Conservation (phyloP, 1,139 yeast genomes). For the Zygosaccharomyces sapae region DNA sequence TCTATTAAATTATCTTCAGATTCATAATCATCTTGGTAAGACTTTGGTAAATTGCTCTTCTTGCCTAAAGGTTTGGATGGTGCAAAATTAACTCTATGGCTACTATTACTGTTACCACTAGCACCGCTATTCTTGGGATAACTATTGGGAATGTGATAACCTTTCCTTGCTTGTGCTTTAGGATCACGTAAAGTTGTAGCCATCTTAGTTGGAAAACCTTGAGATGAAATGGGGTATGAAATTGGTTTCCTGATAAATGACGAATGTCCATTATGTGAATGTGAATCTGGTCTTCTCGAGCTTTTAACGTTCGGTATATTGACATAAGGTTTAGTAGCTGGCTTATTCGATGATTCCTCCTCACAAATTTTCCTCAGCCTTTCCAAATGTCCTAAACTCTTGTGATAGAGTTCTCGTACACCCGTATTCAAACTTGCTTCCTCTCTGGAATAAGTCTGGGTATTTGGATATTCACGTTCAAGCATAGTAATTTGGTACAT, state of each 20-base stretch:
- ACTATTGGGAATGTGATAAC: background rate
- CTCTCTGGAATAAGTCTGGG: constrained; percentile 43
- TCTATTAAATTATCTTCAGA: constrained; percentile 53
- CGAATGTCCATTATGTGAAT: constrained; percentile 5
- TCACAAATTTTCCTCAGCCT: constrained; percentile 32
- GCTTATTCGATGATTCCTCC: constrained; percentile 10
- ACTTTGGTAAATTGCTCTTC: background rate
- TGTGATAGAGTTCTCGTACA: constrained; percentile 35
- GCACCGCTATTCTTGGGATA: constrained; percentile 10
- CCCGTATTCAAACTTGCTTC: constrained; percentile 39
- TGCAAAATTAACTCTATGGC: constrained; percentile 22
- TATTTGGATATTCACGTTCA: constrained; percentile 42
- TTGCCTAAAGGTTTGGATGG: constrained; percentile 36
- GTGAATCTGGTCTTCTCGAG: background rate
- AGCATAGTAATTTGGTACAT: constrained; percentile 53
- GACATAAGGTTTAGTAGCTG: constrained; percentile 5
- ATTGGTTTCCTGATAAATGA: constrained; percentile 9
- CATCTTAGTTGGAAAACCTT: constrained; percentile 14
- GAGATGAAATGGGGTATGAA: constrained; percentile 2
- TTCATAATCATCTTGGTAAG: constrained; percentile 44
- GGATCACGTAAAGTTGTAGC: constrained; percentile 18
- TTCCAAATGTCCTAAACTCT: constrained; percentile 39
- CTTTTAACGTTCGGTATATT: constrained; percentile 1
- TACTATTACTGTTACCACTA: constrained; percentile 5
- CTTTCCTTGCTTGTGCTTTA: constrained; percentile 8